Evolutionary conservation across 148 eudicot genomes (phyloP).

Genomic region (Fagopyrum tataricum): DNA sequence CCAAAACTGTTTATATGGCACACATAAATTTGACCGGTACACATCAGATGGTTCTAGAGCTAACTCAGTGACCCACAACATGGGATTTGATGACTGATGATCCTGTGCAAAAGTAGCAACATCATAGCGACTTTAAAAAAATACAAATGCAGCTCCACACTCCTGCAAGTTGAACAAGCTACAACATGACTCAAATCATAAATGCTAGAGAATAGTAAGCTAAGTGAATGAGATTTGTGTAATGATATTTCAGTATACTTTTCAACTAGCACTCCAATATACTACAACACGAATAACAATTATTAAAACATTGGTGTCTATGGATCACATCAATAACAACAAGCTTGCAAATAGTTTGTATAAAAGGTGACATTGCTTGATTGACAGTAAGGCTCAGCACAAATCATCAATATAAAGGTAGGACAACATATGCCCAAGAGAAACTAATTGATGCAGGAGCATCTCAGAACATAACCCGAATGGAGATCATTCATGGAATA

Average conservation of each 20-base stretch:
- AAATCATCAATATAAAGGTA: not conserved
- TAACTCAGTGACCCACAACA: conserved; percentile 76
- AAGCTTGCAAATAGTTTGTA: not conserved
- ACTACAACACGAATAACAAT: not conserved
- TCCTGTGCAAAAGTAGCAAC: conserved; percentile 65
- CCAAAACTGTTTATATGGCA: no score
- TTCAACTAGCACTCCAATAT: not conserved
- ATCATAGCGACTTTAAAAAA: conserved; percentile 84
- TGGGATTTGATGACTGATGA: conserved; percentile 76
- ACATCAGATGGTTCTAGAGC: conserved; percentile 89
- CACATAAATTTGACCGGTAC: no score
- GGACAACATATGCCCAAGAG: not conserved
- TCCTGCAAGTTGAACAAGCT: conserved; percentile 48
- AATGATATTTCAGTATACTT: not conserved
- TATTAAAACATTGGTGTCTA: not conserved
- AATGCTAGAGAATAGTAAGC: not conserved
- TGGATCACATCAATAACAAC: not conserved
- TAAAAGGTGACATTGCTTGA: not conserved
- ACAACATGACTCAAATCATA: not conserved
- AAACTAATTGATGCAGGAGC: not conserved
- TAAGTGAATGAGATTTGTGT: not conserved
- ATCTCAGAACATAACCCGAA: no score
- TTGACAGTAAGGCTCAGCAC: not conserved
- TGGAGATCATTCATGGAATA: no score
- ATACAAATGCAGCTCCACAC: conserved; percentile 78